Base-by-base conservation (phyloP, 2,329 filamentous ascomycete species). In the Colletotrichum acutatum region DNA sequence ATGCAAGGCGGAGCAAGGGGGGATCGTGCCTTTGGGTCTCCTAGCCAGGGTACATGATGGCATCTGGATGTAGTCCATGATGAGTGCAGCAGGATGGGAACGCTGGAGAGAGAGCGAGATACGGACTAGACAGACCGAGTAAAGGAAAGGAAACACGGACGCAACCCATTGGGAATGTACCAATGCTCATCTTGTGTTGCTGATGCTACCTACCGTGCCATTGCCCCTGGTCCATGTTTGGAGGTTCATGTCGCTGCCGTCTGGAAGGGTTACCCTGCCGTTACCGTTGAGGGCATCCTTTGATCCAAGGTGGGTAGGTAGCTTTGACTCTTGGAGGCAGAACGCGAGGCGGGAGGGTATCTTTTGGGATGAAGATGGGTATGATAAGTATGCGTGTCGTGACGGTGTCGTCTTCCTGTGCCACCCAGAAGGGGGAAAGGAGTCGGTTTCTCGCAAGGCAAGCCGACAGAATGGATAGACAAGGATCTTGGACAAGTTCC, bases 1-100 rank as follows among this genome's bases (percentile, higher is more conserved):
- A 67, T 46, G 71, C 71, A 56, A 64, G 71, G 68, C 62, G 42
- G 54, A 26, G 71, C 71, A 74, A 59, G 71, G 71, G 56, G 42
- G 42, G 42, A n/a, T 49, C 42, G 42, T 49, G 42, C 42, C 42
- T 49, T 49, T 49, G 42, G 42, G 42, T 11, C 42, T 7, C 46
- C 46, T 46, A 19, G 56, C 32, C 22, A 34, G 34, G 49, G 59
- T 59, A 60, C 70, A 52, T 24, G 66, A 72, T 70, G 60, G n/a
- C 26, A 30, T 71, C 60, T 32, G 14, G 28, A 37, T 54, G 30
- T 54, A 30, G 42, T 53, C 22, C 22, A 42, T 66, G 32, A 66
- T 24, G 28, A 28, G 52, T 49, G 42, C 42, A 28, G 24, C 42
- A 28, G 24, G 19, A 46, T 19, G 22, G 42, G n/a, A 24, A 49